Base-by-base conservation (phyloP, 2,329 filamentous ascomycete genomes). In the Aspergillus eucalypticola region DNA sequence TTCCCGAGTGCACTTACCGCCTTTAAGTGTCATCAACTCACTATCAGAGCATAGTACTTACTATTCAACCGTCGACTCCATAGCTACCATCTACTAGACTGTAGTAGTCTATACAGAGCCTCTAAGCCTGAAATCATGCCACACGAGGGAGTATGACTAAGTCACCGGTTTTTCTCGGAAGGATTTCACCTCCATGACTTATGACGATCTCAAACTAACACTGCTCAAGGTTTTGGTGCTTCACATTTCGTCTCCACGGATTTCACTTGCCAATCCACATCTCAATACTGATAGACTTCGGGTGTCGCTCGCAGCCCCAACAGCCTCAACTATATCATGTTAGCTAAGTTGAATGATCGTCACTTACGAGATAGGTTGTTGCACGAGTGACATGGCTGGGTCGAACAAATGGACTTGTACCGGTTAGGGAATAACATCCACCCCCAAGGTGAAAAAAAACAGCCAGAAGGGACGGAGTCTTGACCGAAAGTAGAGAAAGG, bases 121-220 rank as follows among this genome's bases (percentile, higher is more conserved):
- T 23, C 25, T 8, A 54, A 44, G 32, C 27, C 19, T 52, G n/a
- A n/a, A n/a, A 52, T 52, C 49, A 52, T 29, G 49, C 49, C 49
- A 52, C 29, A 38, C 49, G 7, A 38, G 17, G 5, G 2, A 3
- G 13, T n/a, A 15, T 27, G 21, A 49, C 44, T 49, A 49, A 49
- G 7, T 17, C 13, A 19, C 21, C 44, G 25, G 44, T 54, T 8
- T 23, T 6, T 11, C 23, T 54, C 52, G 38, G 52, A 54, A 44
- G 52, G 38, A 44, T 54, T 19, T 15, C 13, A 29, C 19, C 52
- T 29, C 21, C 42, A 15, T 19, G 29, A 25, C 38, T 44, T 19
- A 54, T 17, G 39, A 54, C 52, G 52, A 54, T 32, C 52, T 27
- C 38, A 19, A 8, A 17, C 44, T 17, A 49, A 49, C 25, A 46